These are phyloP conservation scores for Cyclotella distinguenda DNA, from an alignment of 108 stramenopile genomes.

Conservation along the genomic window DNA sequence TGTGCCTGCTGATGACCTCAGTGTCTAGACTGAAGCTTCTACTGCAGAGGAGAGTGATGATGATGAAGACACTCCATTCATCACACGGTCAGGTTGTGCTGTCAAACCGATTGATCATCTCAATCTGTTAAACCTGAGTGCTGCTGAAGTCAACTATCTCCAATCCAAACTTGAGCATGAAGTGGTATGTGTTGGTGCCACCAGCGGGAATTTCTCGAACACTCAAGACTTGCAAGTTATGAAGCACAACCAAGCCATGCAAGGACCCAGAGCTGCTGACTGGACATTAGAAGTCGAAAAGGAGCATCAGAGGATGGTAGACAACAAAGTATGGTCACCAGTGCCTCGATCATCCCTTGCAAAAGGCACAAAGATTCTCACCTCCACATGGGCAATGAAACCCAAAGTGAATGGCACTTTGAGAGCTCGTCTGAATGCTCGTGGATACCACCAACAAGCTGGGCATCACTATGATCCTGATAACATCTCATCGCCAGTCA, in stretches of 20 bases:
- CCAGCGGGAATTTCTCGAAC: conserved; percentile 33
- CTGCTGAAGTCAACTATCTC: background rate
- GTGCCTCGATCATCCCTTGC: background rate
- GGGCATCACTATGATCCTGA: background rate
- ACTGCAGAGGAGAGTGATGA: no score
- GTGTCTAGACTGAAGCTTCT: no score
- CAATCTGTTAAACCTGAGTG: no score
- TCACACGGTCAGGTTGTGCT: no score
- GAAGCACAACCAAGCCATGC: conserved; percentile 34
- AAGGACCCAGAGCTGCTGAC: conserved; percentile 1
- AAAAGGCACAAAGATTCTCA: background rate
- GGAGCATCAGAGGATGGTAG: conserved; percentile 17
- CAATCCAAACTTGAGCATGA: background rate
- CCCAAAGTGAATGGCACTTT: conserved; percentile 9
- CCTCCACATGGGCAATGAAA: conserved; percentile 29
- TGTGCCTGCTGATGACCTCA: no score
- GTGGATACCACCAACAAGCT: background rate
- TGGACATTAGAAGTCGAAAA: conserved; percentile 24
- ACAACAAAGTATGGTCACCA: background rate
- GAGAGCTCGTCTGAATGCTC: background rate
- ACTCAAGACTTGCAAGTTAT: conserved; percentile 24
- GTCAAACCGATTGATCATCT: no score
- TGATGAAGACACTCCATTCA: no score
- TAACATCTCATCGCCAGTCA: background rate
- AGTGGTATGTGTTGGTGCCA: background rate